phyloP scores from a whole-genome alignment of 805 yeast species.

The Suhomyces canberraensis region DNA sequence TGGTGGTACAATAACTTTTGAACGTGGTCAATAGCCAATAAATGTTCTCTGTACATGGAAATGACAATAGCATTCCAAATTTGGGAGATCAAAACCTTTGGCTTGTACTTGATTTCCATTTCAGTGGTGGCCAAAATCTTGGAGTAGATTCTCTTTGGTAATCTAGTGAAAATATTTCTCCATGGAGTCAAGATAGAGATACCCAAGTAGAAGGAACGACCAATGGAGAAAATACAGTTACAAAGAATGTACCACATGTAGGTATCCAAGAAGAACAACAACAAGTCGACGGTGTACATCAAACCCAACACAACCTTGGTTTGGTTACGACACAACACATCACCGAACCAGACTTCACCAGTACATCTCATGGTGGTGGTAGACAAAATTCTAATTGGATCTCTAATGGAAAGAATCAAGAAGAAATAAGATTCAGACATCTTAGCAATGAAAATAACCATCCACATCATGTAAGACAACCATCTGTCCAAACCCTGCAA shows the following conservation, averaged over 20 bases:
- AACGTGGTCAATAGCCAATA: constrained; percentile 96
- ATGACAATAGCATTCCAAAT: constrained; percentile 99
- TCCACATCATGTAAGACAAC: constrained; percentile 93
- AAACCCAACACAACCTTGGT: constrained; percentile 86
- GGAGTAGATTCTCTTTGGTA: constrained; percentile 98
- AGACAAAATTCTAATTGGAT: constrained; percentile 88
- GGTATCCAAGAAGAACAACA: constrained; percentile 97
- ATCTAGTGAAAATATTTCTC: constrained; percentile 97
- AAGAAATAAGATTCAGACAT: constrained; percentile 88
- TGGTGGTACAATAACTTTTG: constrained; percentile 96
- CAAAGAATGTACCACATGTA: constrained; percentile 97
- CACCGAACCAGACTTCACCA: constrained; percentile 91
- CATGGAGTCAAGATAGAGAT: constrained; percentile 98
- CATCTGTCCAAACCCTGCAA: constrained; percentile 89
- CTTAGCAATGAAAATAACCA: constrained; percentile 84
- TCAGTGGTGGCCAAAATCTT: constrained; percentile 97
- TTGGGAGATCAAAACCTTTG: constrained; percentile 96
- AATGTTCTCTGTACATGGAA: constrained; percentile 99
- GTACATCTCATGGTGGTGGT: constrained; percentile 87
- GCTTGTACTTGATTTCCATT: constrained; percentile 98
- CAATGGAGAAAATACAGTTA: constrained; percentile 93
- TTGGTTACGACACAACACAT: constrained; percentile 75
- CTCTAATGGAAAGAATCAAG: constrained; percentile 83
- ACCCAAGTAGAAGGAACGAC: constrained; percentile 98
- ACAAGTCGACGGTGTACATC: constrained; percentile 89